A percentile compares a stretch with the other conserved stretches of the same genome.
Evolutionary conservation across 345 rosid species (phyloP).

Genomic region (Eucalyptus tenuipes): DNA sequence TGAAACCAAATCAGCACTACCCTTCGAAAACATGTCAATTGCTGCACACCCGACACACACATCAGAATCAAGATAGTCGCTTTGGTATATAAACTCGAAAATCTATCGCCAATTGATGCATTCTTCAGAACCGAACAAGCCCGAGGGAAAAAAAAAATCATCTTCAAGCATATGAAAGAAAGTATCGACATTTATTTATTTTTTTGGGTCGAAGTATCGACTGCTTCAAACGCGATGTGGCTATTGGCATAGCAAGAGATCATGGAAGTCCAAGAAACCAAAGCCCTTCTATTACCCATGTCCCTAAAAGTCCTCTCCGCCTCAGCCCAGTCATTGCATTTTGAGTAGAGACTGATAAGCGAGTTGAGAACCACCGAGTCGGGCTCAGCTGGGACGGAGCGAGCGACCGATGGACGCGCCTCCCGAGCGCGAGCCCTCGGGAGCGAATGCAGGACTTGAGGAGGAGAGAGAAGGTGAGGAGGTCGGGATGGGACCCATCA

Average conservation of each 20-base stretch:
- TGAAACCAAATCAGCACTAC: slow-evolving; percentile 24
- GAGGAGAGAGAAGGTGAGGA: not conserved
- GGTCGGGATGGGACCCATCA: not conserved
- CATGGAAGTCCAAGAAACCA: not conserved
- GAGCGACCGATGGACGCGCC: not conserved
- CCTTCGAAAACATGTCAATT: slow-evolving; percentile 56
- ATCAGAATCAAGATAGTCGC: slow-evolving; percentile 39
- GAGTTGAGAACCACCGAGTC: not conserved
- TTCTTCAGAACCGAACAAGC: slow-evolving; percentile 34
- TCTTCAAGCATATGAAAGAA: not conserved
- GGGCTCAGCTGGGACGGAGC: not conserved
- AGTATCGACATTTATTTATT: not conserved
- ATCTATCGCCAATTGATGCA: slow-evolving; percentile 18
- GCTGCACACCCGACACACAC: slow-evolving; percentile 56
- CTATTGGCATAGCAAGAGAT: not conserved
- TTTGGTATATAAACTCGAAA: slow-evolving; percentile 44
- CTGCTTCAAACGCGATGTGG: not conserved
- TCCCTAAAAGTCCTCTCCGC: not conserved
- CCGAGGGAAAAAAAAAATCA: not conserved
- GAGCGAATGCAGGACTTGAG: not conserved
- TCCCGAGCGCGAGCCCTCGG: not conserved
- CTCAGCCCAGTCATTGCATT: not conserved
- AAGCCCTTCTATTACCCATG: not conserved
- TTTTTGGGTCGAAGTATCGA: not conserved
- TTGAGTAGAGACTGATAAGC: not conserved